Base-by-base conservation (phyloP, 202 grass and related monocot species). In the Digitaria exilis region DNA sequence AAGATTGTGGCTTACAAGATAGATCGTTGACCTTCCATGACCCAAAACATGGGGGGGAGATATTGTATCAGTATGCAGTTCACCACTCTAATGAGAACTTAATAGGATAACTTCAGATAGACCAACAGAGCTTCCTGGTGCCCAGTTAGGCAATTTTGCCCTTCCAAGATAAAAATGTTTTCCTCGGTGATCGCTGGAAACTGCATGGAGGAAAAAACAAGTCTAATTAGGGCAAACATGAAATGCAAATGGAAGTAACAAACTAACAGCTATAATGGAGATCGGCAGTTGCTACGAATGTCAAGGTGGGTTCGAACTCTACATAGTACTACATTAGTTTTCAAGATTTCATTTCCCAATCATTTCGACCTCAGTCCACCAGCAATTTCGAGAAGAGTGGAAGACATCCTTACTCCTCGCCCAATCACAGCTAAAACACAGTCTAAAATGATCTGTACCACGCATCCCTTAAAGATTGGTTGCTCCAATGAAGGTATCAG, bases 141-240 rank as follows among this genome's bases (percentile, higher is more conserved):
- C 62, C 34, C n/a, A 68, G 63, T 30, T 80, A 84, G 55, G 77
- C 82, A 79, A 75, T 92, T 78, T 15, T 71, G 72, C 72, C 80
- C 45, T 72, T 70, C 84, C 82, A 72, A 65, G 10, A 72, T 25
- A 78, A 76, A 70, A 76, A 70, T 65, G n/a, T 32, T 50, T 45
- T 50, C 17, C 12, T 26, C 1, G 3, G 34, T 52, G 30, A 25
- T 18, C 16, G 11, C 28, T 29, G 3, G 16, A 65, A 85, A 39
- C 78, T 82, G 64, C 30, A 81, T 1, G 28, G 7, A 55, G 51
- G 28, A 45, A 31, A 46, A 16, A 73, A 65, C 1, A 78, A 12
- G 1, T 31, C 5, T 12, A 58, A 64, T 85, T 63, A 89, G 82
- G 64, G 19, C 4, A 81, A 85, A 19, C 35, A 77, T 30, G 48